Evolutionary conservation across 768 basidiomycete genomes (phyloP).

Genomic region (Royoungia palumana): DNA sequence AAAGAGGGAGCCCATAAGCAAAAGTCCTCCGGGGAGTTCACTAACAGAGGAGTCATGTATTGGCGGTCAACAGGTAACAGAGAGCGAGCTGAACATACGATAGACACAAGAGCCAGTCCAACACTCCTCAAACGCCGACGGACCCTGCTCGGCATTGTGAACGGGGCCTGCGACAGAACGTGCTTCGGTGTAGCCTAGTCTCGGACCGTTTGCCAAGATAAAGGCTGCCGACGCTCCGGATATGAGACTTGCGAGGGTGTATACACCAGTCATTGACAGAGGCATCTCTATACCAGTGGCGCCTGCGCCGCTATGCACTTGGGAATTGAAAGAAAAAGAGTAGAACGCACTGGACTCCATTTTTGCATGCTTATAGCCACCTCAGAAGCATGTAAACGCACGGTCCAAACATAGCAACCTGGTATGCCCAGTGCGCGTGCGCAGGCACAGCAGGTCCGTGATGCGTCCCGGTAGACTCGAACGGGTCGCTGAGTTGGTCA

Average conservation of each 20-base stretch:
- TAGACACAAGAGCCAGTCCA: constrained; percentile 57
- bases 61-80: not conserved
- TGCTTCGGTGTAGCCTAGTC: constrained; percentile 42
- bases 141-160: constrained; percentile 51
- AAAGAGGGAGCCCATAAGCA: constrained; percentile 52
- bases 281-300: constrained; percentile 20
- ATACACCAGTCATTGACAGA: constrained; percentile 6
- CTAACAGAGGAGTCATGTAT: constrained; percentile 27
- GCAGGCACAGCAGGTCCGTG: constrained; percentile 19
- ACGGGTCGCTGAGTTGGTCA: not conserved
- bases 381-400: constrained; percentile 17
- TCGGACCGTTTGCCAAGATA: constrained; percentile 11
- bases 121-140: constrained; percentile 64
- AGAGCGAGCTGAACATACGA: constrained; percentile 35
- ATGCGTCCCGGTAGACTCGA: constrained; percentile 3
- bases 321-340: constrained; percentile 8
- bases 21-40: constrained; percentile 56
- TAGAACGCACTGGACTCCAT: constrained; percentile 2
- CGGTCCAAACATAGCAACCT: constrained; percentile 21
- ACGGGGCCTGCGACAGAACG: constrained; percentile 50
- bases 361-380: constrained; percentile 22
- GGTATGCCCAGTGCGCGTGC: constrained; percentile 16
- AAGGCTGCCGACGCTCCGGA: constrained; percentile 18
- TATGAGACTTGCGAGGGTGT: constrained; percentile 20
- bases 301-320: constrained; percentile 11